phyloP scores from a whole-genome alignment of 176 grass and related monocot species.

The Oryza glumipatula region DNA sequence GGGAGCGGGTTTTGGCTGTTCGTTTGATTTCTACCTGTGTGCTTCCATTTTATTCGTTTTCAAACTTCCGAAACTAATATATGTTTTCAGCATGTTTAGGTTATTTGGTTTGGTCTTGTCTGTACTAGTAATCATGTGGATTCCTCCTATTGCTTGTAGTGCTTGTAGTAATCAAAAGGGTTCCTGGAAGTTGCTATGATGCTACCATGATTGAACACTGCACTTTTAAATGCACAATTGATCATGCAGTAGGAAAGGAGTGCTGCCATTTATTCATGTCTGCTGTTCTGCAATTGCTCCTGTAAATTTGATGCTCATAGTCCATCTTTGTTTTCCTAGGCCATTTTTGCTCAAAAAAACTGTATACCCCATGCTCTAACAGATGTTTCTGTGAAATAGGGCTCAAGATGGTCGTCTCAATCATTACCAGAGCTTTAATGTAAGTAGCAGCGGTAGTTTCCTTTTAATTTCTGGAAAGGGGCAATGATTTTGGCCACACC shows the following conservation, averaged over 20 bases:
- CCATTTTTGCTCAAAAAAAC: neutral
- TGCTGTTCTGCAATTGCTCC: neutral
- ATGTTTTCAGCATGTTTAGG: neutral
- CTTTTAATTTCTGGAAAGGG: neutral
- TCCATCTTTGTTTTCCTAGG: neutral
- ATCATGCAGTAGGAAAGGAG: neutral
- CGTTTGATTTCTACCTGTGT: neutral
- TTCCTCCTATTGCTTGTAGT: neutral
- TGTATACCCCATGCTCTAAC: constrained; percentile 5
- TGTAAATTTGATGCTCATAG: neutral
- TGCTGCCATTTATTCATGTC: neutral
- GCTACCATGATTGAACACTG: neutral
- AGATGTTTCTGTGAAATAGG: constrained; percentile 28
- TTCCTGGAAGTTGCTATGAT: neutral
- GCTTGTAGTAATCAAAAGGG: neutral
- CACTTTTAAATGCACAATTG: neutral
- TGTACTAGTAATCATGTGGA: neutral
- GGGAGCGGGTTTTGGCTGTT: neutral
- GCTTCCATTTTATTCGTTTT: neutral
- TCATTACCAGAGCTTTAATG: constrained; percentile 69
- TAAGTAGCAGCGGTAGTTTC: constrained; percentile 32
- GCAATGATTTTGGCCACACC: neutral
- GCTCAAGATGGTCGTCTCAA: constrained; percentile 63
- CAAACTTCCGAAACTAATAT: neutral
- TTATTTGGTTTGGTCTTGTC: neutral